Percentiles rank a stretch among this genome's conserved stretches.
Conservation (phyloP, 768 basidiomycete genomes). For the Podaxis rugospora region DNA sequence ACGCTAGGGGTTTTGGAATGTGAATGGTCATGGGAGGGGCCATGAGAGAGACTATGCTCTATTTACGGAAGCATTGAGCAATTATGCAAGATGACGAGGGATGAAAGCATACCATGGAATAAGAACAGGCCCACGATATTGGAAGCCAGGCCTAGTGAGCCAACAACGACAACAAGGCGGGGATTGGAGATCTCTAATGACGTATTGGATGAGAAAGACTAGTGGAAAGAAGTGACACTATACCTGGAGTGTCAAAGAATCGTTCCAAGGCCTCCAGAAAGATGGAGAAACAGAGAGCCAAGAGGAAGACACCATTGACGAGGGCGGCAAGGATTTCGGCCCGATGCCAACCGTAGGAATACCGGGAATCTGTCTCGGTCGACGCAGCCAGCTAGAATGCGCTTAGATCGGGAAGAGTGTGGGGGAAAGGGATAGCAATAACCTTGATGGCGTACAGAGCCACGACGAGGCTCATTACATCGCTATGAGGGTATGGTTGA, state of each 20-base stretch:
- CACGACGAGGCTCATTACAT: conserved; percentile 92
- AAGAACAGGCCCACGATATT: conserved; percentile 92
- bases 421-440: neutral
- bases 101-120: conserved; percentile 73
- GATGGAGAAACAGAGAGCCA: conserved; percentile 96
- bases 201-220: conserved; percentile 8
- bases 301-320: conserved; percentile 93
- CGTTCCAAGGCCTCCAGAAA: conserved; percentile 87
- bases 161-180: conserved; percentile 84
- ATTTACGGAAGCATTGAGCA: neutral
- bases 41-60: conserved; percentile 71
- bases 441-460: conserved; percentile 78
- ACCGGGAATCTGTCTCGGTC: conserved; percentile 60
- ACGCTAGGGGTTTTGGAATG: conserved; percentile 34
- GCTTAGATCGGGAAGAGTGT: neutral
- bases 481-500: conserved; percentile 45
- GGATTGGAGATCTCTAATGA: conserved; percentile 82
- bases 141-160: conserved; percentile 81
- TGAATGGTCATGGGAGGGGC: conserved; percentile 32
- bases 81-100: conserved; percentile 3
- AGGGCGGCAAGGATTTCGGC: conserved; percentile 95
- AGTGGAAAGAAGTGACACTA: conserved; percentile 15
- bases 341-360: conserved; percentile 99
- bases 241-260: conserved; percentile 83
- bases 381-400: conserved; percentile 54